These are phyloP conservation scores for Dalbergia cochinchinensis DNA, from an alignment of 306 rosid genomes.

Conservation along the genomic window DNA sequence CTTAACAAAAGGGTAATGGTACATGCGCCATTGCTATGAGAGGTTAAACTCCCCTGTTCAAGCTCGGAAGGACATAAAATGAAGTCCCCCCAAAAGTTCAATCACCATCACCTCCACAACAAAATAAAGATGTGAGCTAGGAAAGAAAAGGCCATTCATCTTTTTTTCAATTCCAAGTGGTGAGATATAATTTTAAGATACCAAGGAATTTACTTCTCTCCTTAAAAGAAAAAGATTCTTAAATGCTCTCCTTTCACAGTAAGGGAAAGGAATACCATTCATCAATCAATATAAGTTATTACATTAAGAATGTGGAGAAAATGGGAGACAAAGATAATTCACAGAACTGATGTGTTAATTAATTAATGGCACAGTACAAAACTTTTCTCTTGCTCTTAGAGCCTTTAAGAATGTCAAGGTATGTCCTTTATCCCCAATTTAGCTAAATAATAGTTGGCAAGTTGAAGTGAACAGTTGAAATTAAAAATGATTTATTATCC, in stretches of 20 bases:
- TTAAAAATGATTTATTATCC: not conserved
- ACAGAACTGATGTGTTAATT: too few species aligned
- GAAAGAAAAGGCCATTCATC: not conserved
- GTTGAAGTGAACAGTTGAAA: not conserved
- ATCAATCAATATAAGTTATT: too few species aligned
- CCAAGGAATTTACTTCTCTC: not conserved
- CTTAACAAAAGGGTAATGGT: not conserved
- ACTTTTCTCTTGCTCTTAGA: too few species aligned
- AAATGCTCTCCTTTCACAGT: too few species aligned
- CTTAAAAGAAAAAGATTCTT: not conserved
- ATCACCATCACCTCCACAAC: not conserved
- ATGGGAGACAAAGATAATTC: too few species aligned
- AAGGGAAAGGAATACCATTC: too few species aligned
- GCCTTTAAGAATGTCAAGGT: too few species aligned
- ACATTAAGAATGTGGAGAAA: too few species aligned
- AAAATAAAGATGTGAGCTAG: not conserved
- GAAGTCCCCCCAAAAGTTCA: conserved; percentile 21
- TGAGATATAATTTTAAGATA: not conserved
- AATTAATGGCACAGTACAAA: too few species aligned
- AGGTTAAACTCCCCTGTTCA: conserved; percentile 2
- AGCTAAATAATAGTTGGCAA: conserved; percentile 1
- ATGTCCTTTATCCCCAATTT: too few species aligned
- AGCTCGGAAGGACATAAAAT: not conserved
- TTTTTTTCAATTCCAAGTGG: not conserved
- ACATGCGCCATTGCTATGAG: conserved; percentile 16